A percentile compares a stretch with the other conserved stretches of the same genome.
Evolutionary conservation across 345 rosid genomes (phyloP).

Genomic region (Ceriops zippeliana): DNA sequence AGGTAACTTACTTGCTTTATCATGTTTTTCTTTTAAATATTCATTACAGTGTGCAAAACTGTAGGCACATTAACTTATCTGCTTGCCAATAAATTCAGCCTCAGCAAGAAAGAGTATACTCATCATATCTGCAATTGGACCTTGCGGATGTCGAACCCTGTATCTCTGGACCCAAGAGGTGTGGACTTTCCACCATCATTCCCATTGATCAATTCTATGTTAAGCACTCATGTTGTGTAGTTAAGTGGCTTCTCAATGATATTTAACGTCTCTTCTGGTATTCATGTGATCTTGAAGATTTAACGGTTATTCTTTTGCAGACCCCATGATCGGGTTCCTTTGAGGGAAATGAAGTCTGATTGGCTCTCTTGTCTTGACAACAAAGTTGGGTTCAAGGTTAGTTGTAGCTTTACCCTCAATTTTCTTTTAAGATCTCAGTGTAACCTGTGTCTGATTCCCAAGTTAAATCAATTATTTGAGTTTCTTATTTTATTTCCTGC

Average conservation of each 20-base stretch:
- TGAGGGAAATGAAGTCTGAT: conserved; percentile 95
- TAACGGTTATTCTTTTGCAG: conserved; percentile 38
- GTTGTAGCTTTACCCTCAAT: conserved; percentile 6
- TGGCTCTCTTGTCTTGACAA: conserved; percentile 93
- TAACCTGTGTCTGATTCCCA: no score
- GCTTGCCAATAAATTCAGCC: conserved; percentile 46
- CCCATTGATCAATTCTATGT: background rate
- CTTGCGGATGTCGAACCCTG: conserved; percentile 88
- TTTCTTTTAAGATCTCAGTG: no score
- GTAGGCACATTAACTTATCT: conserved; percentile 2
- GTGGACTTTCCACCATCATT: conserved; percentile 15
- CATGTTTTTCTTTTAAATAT: background rate
- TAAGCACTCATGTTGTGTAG: background rate
- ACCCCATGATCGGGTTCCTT: conserved; percentile 93
- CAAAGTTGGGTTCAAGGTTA: conserved; percentile 93
- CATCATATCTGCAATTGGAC: conserved; percentile 75
- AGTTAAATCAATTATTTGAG: no score
- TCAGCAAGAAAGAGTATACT: conserved; percentile 72
- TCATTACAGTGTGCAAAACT: conserved; percentile 1
- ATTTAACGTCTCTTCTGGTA: background rate
- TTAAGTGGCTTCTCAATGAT: background rate
- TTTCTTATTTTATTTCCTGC: no score
- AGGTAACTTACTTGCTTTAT: conserved; percentile 40
- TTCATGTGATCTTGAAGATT: background rate
- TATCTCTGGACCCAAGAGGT: conserved; percentile 97